A percentile compares a stretch with the other conserved stretches of the same genome.
phyloP scores from a whole-genome alignment of 345 rosid species.

The Nephelium lappaceum region DNA sequence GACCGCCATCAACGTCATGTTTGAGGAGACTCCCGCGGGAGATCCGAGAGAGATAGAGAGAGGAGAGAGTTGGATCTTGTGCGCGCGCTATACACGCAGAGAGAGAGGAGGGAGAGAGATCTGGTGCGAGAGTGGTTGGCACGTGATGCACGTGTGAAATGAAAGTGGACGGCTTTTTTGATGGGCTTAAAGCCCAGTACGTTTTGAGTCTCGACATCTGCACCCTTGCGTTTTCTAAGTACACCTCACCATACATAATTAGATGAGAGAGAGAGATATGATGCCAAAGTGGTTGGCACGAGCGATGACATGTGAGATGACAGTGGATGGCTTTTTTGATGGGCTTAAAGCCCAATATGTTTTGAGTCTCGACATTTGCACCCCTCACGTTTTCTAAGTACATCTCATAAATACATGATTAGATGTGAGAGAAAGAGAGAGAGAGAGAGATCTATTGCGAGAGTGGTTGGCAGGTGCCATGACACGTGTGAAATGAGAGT shows the following conservation, averaged over 20 bases:
- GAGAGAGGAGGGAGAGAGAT: neutral
- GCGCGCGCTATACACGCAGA: neutral
- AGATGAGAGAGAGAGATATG: neutral
- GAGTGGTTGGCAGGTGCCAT: neutral
- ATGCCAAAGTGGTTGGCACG: neutral
- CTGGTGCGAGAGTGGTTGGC: neutral
- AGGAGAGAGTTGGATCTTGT: neutral
- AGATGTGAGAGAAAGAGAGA: neutral
- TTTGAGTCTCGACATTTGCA: neutral
- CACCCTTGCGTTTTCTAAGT: neutral
- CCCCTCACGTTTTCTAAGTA: neutral
- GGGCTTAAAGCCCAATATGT: neutral
- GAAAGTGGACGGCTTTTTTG: neutral
- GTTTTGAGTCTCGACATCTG: neutral
- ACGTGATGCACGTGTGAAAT: conserved; percentile 5
- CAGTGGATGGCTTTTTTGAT: neutral
- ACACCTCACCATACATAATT: neutral
- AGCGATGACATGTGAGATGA: neutral
- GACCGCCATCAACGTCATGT: conserved; percentile 92
- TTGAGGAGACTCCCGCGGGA: conserved; percentile 19
- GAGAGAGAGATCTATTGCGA: neutral
- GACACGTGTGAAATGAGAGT: neutral
- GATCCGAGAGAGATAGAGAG: neutral
- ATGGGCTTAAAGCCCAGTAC: neutral
- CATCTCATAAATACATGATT: too few relatives aligned